A percentile compares a stretch with the other conserved stretches of the same genome.
Conservation (phyloP, 805 yeast genomes). For the Vanderwaltozyma tropicalis region DNA sequence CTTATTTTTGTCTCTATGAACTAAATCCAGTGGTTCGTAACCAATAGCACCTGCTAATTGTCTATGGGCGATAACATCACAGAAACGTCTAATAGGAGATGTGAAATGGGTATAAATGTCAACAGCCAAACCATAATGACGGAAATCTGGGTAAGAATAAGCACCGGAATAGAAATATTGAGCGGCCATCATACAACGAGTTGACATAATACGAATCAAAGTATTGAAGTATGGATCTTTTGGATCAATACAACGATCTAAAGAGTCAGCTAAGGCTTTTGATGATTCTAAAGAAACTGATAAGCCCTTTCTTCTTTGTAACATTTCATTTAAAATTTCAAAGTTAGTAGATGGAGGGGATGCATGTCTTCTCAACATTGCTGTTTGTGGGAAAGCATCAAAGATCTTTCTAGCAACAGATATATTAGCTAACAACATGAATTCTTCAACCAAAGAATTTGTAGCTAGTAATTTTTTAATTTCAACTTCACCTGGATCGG, state of each 20-base stretch:
- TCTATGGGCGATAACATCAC: slow-evolving; percentile 95
- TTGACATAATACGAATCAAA: slow-evolving; percentile 87
- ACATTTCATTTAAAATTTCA: slow-evolving; percentile 80
- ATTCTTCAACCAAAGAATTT: slow-evolving; percentile 93
- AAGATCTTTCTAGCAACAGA: slow-evolving; percentile 89
- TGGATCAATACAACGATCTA: slow-evolving; percentile 78
- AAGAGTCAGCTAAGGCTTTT: slow-evolving; percentile 83
- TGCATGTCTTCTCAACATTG: slow-evolving; percentile 95
- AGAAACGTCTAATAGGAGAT: slow-evolving; percentile 94
- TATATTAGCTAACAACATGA: slow-evolving; percentile 94
- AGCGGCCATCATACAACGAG: slow-evolving; percentile 99
- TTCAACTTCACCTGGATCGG: slow-evolving; percentile 94
- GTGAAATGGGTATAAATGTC: slow-evolving; percentile 98
- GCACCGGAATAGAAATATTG: slow-evolving; percentile 92
- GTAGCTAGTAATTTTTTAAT: slow-evolving; percentile 81
- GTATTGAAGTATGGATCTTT: slow-evolving; percentile 88
- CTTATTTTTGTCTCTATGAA: slow-evolving; percentile 79
- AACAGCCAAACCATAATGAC: slow-evolving; percentile 94
- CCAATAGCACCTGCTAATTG: slow-evolving; percentile 98
- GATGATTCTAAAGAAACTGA: slow-evolving; percentile 73
- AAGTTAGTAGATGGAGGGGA: slow-evolving; percentile 95
- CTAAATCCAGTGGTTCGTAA: slow-evolving; percentile 71
- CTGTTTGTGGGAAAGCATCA: slow-evolving; percentile 93
- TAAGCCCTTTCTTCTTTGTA: slow-evolving; percentile 69
- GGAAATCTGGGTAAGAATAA: slow-evolving; percentile 80